A percentile compares a stretch with the other conserved stretches of the same genome.
These are phyloP conservation scores for Nepenthes mirabilis DNA, from an alignment of 148 eudicot species.

Conservation along the genomic window DNA sequence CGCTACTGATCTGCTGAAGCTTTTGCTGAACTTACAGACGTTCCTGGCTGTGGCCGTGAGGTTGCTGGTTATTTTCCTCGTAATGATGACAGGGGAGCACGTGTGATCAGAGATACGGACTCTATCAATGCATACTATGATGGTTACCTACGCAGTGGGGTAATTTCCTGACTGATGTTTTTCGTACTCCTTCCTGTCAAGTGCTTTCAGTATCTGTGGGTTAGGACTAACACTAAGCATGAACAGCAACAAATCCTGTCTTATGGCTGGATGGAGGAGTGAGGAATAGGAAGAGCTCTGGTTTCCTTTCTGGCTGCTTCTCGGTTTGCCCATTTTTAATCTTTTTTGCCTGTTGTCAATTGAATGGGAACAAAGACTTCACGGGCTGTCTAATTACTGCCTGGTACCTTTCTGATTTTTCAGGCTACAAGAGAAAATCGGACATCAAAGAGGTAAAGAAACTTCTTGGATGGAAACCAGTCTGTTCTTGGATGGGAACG, in stretches of 20 bases:
- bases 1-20: not conserved
- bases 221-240: constrained; percentile 5
- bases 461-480: too few relatives aligned
- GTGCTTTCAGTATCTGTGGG: not conserved
- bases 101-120: constrained; percentile 44
- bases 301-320: too few relatives aligned
- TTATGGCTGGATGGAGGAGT: constrained; percentile 28
- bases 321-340: too few relatives aligned
- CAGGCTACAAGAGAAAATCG: too few relatives aligned
- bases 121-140: constrained; percentile 63
- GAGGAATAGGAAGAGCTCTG: too few relatives aligned
- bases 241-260: constrained; percentile 41
- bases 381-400: too few relatives aligned
- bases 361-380: too few relatives aligned
- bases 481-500: too few relatives aligned
- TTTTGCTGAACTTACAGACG: constrained; percentile 24
- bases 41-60: constrained; percentile 41
- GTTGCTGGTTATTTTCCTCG: constrained; percentile 37
- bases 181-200: not conserved
- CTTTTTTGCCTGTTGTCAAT: too few relatives aligned
- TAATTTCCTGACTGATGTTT: constrained; percentile 11
- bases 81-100: constrained; percentile 39
- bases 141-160: constrained; percentile 48
- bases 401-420: too few relatives aligned
- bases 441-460: too few relatives aligned